Evolutionary conservation across 352 stramenopile genomes (phyloP).

Genomic region (Phytophthora europaea): DNA sequence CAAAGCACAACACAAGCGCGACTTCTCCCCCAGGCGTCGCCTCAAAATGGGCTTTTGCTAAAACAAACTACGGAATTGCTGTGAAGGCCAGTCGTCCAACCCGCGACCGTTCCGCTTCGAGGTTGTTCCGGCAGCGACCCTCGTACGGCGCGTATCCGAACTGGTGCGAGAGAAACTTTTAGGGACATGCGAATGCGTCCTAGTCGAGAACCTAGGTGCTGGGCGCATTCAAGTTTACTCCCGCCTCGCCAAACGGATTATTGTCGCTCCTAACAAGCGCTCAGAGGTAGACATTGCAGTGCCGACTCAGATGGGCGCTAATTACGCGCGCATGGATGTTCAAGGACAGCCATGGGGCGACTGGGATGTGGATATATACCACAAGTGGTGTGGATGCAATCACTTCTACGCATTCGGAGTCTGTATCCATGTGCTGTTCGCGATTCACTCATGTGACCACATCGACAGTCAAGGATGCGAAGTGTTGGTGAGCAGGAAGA

Average conservation of each 20-base stretch:
- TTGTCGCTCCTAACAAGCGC: background rate
- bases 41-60: slow-evolving; percentile 17
- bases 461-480: background rate
- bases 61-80: no score
- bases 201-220: background rate
- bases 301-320: background rate
- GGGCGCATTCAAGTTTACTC: background rate
- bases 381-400: background rate
- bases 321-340: background rate
- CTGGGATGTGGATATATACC: background rate
- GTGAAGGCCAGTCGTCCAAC: no score
- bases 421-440: background rate
- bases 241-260: background rate
- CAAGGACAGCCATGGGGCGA: background rate
- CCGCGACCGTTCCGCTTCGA: no score
- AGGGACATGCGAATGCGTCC: background rate
- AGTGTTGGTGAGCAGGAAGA: background rate
- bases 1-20: slow-evolving; percentile 27
- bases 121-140: no score
- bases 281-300: background rate
- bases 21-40: slow-evolving; percentile 16
- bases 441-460: background rate
- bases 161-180: no score
- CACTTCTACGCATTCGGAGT: background rate
- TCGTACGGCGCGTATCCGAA: no score